Percentiles rank a stretch among this genome's conserved stretches.
phyloP scores from a whole-genome alignment of 495 filamentous ascomycete genomes.

The Trichoderma virens region DNA sequence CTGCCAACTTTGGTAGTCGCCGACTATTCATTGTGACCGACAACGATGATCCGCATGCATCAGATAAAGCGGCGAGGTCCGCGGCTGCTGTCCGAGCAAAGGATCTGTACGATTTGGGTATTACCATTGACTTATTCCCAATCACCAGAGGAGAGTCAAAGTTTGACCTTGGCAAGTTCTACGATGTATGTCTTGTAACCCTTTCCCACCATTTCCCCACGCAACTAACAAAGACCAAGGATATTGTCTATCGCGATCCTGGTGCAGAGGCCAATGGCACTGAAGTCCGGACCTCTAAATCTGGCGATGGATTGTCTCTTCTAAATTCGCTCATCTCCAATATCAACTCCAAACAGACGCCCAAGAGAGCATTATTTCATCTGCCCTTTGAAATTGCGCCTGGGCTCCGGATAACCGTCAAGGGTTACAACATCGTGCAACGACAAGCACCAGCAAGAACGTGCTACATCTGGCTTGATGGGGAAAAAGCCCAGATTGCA shows the following conservation, averaged over 20 bases:
- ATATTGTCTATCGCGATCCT: constrained; percentile 67
- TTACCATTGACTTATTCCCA: constrained; percentile 89
- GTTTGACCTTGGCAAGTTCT: constrained; percentile 84
- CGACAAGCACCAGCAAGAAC: constrained; percentile 69
- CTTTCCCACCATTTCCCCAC: constrained; percentile 7
- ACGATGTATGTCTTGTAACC: constrained; percentile 55
- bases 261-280: constrained; percentile 53
- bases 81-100: constrained; percentile 80
- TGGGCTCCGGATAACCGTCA: constrained; percentile 77
- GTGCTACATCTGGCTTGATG: constrained; percentile 78
- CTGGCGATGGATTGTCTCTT: constrained; percentile 67
- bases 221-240: constrained; percentile 38
- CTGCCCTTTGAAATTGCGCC: constrained; percentile 82
- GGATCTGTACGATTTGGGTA: constrained; percentile 91
- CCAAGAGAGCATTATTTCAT: constrained; percentile 82
- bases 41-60: constrained; percentile 76
- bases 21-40: constrained; percentile 94
- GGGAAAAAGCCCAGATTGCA: constrained; percentile 75
- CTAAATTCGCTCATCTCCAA: constrained; percentile 77
- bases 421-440: constrained; percentile 84
- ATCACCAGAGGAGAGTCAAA: constrained; percentile 65
- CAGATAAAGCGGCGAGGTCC: constrained; percentile 61
- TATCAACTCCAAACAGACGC: constrained; percentile 82
- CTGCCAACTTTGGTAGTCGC: constrained; percentile 86
- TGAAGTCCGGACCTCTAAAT: constrained; percentile 40